phyloP scores from a whole-genome alignment of 345 rosid genomes.

The Arabis hirsuta region DNA sequence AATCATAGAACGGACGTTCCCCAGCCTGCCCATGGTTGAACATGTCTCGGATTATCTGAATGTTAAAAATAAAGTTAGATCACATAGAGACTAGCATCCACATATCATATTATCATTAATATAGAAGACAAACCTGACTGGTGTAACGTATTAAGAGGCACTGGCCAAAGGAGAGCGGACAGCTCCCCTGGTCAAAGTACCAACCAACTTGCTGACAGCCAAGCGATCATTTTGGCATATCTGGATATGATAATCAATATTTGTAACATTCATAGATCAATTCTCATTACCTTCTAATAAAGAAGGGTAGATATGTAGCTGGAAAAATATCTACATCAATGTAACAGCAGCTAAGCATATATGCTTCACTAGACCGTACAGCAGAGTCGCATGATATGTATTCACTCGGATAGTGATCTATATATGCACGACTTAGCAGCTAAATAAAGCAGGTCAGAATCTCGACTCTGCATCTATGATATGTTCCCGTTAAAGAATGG shows the following conservation, averaged over 20 bases:
- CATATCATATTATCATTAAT: conserved; percentile 3
- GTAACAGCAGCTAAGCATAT: conserved; percentile 9
- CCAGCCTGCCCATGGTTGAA: conserved; percentile 71
- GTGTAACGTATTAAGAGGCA: conserved; percentile 93
- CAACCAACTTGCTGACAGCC: conserved; percentile 92
- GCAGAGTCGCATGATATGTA: conserved; percentile 3
- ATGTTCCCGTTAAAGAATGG: conserved; percentile 21
- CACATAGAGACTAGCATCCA: background rate
- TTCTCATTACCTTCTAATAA: conserved; percentile 5
- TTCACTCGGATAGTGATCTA: conserved; percentile 1
- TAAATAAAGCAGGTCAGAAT: background rate
- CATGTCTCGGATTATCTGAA: conserved; percentile 89
- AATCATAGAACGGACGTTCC: conserved; percentile 95
- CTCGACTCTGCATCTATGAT: background rate
- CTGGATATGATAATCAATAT: conserved; percentile 51
- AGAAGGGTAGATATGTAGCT: background rate
- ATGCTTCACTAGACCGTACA: conserved; percentile 13
- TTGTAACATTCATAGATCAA: conserved; percentile 4
- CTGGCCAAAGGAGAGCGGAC: conserved; percentile 98
- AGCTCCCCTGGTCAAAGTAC: conserved; percentile 88
- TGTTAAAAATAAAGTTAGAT: conserved; percentile 8
- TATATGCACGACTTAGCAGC: background rate
- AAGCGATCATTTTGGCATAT: conserved; percentile 90
- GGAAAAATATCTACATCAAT: conserved; percentile 2
- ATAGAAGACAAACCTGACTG: conserved; percentile 65